Evolutionary conservation across 1,284 basidiomycete species (phyloP), one percentile per base, ranked within the genome.

Genomic region (Heterobasidion parviporum): DNA sequence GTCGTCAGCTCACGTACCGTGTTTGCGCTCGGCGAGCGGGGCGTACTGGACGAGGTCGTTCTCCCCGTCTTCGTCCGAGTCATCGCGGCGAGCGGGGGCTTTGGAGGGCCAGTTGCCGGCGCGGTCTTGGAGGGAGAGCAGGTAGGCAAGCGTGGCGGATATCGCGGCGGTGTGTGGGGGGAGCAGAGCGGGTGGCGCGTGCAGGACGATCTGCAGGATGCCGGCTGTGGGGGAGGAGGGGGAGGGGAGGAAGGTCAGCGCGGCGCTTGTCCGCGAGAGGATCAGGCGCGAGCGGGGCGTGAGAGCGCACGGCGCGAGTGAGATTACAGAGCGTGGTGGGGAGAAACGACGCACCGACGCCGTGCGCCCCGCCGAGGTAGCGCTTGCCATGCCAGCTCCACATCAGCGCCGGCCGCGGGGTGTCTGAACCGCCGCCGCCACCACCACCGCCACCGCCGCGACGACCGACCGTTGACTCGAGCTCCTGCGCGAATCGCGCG

Each of bases 361-460:
- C 81, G 66, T 83, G 80, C 6, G 78, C 79, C 10, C 68, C 79
- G 51, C 81, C 81, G 2, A 82, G 65, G 60, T 82, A 82, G 20
- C 74, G 68, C 61, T 75, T 79, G 15, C 71, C 69, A 60, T 79
- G 75, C 80, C 80, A 82, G 8, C 66, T 69, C 81, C 80, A 82
- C 79, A 81, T 81, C 35, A 82, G 68, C 6, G 76, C 72, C 1
- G 76, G 71, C 20, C 59, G 18, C 34, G 57, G 50, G 58, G 16
- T 15, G 10, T 49, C 47, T 26, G 26, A 26, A 26, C 26, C 26
- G 26, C 26, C 20, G 3, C 20, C 20, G 20, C 3, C 20, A 3
- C 20, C 20, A 3, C 3, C 7, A 2, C 44, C 8, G n/a, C 8
- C 18, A 1, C 44, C 44, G n/a, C 8, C 18, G 9, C 18, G 16